Base-by-base conservation (phyloP, 805 yeast species). In the Wickerhamomyces queroliae region DNA sequence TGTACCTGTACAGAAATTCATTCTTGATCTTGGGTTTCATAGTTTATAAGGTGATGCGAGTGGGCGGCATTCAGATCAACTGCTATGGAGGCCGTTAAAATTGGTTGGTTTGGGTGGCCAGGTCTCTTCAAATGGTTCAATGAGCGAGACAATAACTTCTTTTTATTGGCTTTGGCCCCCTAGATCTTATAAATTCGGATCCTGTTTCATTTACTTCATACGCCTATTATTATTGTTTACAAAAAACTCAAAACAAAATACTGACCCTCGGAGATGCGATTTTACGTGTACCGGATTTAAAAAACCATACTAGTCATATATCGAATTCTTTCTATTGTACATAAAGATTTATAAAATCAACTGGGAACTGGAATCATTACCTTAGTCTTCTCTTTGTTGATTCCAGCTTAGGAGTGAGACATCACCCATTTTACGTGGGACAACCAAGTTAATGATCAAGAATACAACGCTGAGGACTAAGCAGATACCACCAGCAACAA, bases 321-420 rank as follows among this genome's bases (percentile, higher is more conserved):
- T n/a, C n/a, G n/a, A n/a, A n/a, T n/a, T n/a, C n/a, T n/a, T n/a
- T n/a, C n/a, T n/a, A n/a, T n/a, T n/a, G n/a, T n/a, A n/a, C n/a
- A n/a, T n/a, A n/a, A n/a, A n/a, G n/a, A n/a, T n/a, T n/a, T n/a
- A n/a, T n/a, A n/a, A n/a, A n/a, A n/a, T n/a, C n/a, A n/a, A n/a
- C n/a, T n/a, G n/a, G n/a, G n/a, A n/a, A n/a, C n/a, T n/a, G n/a
- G n/a, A n/a, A n/a, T n/a, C n/a, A n/a, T n/a, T n/a, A n/a, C n/a
- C n/a, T n/a, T n/a, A n/a, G n/a, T n/a, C n/a, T n/a, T n/a, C 18
- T 34, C 33, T 24, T 30, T 72, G 75, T 54, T 67, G 71, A 53
- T 83, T 83, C 93, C 95, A 85, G 40, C 85, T 78, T 47, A 85
- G 66, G 48, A 72, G 64, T n/a, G 70, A 66, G n/a, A 76, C 70